Evolutionary conservation across 306 rosid species (phyloP), one percentile per base, ranked within the genome.

Genomic region (Trifolium repens): DNA sequence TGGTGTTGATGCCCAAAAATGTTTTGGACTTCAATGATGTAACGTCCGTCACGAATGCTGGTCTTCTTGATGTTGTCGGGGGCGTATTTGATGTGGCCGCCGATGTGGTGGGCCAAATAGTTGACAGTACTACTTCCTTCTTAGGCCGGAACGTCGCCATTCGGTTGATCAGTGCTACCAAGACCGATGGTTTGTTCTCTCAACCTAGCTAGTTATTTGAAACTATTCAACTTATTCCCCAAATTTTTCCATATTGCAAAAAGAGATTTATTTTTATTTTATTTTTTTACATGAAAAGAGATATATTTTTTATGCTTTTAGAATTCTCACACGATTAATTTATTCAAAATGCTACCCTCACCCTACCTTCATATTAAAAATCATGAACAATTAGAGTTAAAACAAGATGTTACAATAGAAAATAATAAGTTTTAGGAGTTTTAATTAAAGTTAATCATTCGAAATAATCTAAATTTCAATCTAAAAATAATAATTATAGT

Each of bases 1-100:
- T 66, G 35, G 71, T 40, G 34, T 66, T 66, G 52, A 66, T 66
- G 71, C 71, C 71, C 34, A 40, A 66, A 27, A 66, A 66, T 66
- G 71, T 66, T 30, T 66, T 66, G 71, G 71, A 66, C 71, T 66
- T 66, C 71, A 40, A 66, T 17, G n/a, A 9, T 11, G 46, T 66
- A 19, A 5, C 71, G 0, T 19, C 53, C 1, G 8, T 17, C 10
- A 24, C 2, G 5, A 12, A 14, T 1, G 16, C 2, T 1, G 16
- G 53, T 2, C 1, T 66, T 66, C 32, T 30, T 19, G 71, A 19
- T 2, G 34, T 11, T 0, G n/a, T 6, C 1, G 34, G 2, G 6
- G 52, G 8, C 13, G 5, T 40, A 5, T 0, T 42, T 1, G 40
- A 22, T 3, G 16, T 13, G 35, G 71, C 52, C 16, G 16, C 32